Base-by-base conservation (phyloP, 1,284 basidiomycete genomes). In the Coriolopsis trogii region DNA sequence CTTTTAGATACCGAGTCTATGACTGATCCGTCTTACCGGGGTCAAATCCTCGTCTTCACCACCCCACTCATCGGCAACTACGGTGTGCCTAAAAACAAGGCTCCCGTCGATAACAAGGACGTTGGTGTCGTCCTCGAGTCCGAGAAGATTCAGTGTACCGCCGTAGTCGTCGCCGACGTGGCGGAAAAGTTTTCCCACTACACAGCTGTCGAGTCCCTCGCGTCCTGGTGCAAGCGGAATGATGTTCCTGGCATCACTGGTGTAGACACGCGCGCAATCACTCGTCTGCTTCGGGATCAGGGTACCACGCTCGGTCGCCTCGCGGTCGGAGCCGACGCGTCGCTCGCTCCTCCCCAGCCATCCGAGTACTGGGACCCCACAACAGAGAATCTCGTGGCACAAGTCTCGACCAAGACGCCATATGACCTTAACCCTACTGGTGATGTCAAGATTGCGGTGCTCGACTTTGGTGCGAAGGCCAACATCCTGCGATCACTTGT, bases 31-130 rank as follows among this genome's bases (percentile, higher is more conserved):
- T 99, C 97, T 8, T 99, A 99, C 74, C 91, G 93, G 30, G 91
- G 94, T 47, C 97, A 99, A 74, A 94, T 99, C 63, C 84, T 99
- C 56, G 95, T 98, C 53, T 99, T 99, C 76, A 99, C 96, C 24
- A 92, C 95, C 4, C 96, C 97, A 21, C 84, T 99, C 72, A 98
- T 99, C 61, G 97, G 97, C 43, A 99, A 99, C 73, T 99, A 99
- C 68, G 96, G 97, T 58, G 95, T 99, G 3, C 96, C 96, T 9
- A 66, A 71, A 46, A 99, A 99, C 72, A 79, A 76, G 29, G 76
- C 89, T 3, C 84, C 92, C 4, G 70, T 85, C 20, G 80, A 96
- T 60, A 81, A 82, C 39, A 87, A 88, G 58, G 91, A 95, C 51
- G 92, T 94, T 36, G 94, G 95, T 36, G 91, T 96, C 6, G 77